Evolutionary conservation across 352 stramenopile species (phyloP).

Genomic region (Globisporangium emineosum): DNA sequence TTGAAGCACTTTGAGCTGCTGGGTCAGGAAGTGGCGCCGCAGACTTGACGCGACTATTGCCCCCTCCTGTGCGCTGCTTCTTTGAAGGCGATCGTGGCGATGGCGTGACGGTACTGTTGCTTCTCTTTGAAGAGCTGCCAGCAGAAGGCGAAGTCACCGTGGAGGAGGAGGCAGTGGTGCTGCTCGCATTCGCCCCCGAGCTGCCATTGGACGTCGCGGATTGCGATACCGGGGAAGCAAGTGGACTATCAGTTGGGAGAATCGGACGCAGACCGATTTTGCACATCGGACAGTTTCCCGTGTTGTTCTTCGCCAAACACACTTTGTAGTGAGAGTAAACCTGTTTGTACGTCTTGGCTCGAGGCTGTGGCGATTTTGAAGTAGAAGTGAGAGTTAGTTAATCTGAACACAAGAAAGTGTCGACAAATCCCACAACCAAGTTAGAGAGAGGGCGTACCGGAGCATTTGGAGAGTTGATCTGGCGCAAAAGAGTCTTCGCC

Average conservation of each 20-base stretch:
- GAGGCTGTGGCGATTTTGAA: slow-evolving; percentile 24
- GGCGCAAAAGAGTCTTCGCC: slow-evolving; percentile 67
- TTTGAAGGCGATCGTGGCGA: slow-evolving; percentile 77
- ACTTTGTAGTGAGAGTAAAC: slow-evolving; percentile 82
- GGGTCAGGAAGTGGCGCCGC: slow-evolving; percentile 28
- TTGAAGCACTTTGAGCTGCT: slow-evolving; percentile 22
- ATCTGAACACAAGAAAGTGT: not conserved
- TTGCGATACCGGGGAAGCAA: slow-evolving; percentile 29
- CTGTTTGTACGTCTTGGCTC: slow-evolving; percentile 86
- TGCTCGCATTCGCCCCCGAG: not conserved
- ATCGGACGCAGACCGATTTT: slow-evolving; percentile 76
- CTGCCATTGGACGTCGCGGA: not conserved
- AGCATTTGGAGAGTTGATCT: slow-evolving; percentile 68
- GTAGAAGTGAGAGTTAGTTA: not conserved
- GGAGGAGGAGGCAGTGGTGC: slow-evolving; percentile 3
- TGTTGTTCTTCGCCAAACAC: slow-evolving; percentile 78
- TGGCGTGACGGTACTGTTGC: slow-evolving; percentile 46
- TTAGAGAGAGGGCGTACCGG: slow-evolving; percentile 26
- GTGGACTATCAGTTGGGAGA: slow-evolving; percentile 24
- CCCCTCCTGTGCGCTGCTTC: slow-evolving; percentile 42
- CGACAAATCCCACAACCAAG: not conserved
- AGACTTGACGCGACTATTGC: slow-evolving; percentile 37
- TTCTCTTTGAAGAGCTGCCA: slow-evolving; percentile 40
- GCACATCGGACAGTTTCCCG: slow-evolving; percentile 79
- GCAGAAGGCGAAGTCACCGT: slow-evolving; percentile 38